A percentile compares a stretch with the other conserved stretches of the same genome.
These are phyloP conservation scores for Rhodocollybia butyracea DNA, from an alignment of 768 basidiomycete genomes.

Conservation along the genomic window DNA sequence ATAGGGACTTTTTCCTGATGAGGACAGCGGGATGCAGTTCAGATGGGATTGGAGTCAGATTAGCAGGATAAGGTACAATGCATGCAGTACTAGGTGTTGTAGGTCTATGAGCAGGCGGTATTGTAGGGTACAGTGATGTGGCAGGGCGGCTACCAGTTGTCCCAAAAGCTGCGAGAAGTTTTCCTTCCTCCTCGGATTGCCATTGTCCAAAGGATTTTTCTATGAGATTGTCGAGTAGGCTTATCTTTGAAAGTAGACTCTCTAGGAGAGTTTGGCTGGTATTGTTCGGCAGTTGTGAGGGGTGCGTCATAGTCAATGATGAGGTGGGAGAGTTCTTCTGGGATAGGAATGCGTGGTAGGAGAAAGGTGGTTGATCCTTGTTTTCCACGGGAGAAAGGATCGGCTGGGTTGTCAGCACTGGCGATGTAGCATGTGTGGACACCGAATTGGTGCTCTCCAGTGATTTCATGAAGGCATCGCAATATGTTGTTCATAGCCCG, in stretches of 20 bases:
- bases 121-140: no score
- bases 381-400: slow-evolving; percentile 32
- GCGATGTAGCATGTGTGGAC: slow-evolving; percentile 30
- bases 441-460: not conserved
- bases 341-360: slow-evolving; percentile 29
- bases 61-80: not conserved
- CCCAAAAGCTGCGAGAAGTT: no score
- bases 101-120: no score
- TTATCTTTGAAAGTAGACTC: not conserved
- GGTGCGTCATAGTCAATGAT: slow-evolving; percentile 21
- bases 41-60: slow-evolving; percentile 16
- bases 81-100: no score
- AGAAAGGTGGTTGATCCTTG: slow-evolving; percentile 18
- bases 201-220: no score
- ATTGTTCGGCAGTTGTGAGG: not conserved
- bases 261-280: not conserved
- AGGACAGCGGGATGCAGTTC: slow-evolving; percentile 23
- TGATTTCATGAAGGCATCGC: slow-evolving; percentile 16
- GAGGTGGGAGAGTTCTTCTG: slow-evolving; percentile 19
- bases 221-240: not conserved
- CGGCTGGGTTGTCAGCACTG: slow-evolving; percentile 34
- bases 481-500: slow-evolving; percentile 25
- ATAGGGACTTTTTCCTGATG: no score
- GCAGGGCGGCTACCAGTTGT: no score
- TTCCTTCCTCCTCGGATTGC: no score